These are phyloP conservation scores for Diaporthe citriasiana DNA, from an alignment of 2,329 filamentous ascomycete genomes.

Conservation along the genomic window DNA sequence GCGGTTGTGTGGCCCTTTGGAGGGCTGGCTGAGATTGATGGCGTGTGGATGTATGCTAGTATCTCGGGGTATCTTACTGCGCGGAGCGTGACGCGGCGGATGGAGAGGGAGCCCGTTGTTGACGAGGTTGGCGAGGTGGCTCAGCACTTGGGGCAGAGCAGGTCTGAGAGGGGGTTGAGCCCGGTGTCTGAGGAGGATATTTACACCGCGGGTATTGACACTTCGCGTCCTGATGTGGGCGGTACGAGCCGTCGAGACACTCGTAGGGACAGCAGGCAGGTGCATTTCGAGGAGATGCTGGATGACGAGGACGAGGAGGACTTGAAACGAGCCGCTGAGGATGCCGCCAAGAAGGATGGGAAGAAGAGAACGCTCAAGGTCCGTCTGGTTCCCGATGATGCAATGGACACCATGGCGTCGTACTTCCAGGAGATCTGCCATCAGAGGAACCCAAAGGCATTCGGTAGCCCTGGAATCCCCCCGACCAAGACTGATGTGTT, in stretches of 20 bases:
- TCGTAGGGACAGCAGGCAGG: slow-evolving; percentile 9
- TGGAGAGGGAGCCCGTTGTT: slow-evolving; percentile 10
- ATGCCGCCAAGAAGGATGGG: background rate
- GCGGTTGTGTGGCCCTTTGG: slow-evolving; percentile 32
- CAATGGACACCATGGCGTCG: slow-evolving; percentile 33
- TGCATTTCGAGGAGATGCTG: slow-evolving; percentile 25
- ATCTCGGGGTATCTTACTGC: slow-evolving; percentile 20
- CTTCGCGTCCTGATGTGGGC: background rate
- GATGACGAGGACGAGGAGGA: slow-evolving; percentile 18
- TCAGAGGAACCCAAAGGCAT: slow-evolving; percentile 28
- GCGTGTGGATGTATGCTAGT: slow-evolving; percentile 33
- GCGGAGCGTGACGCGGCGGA: slow-evolving; percentile 19
- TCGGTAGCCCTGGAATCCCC: slow-evolving; percentile 17
- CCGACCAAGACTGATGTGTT: slow-evolving; percentile 36
- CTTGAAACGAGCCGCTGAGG: background rate
- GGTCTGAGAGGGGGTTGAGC: background rate
- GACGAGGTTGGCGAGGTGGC: background rate
- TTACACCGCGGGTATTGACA: background rate
- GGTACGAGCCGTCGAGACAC: background rate
- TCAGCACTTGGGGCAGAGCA: background rate
- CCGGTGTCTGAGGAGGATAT: slow-evolving; percentile 28
- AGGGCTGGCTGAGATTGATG: slow-evolving; percentile 27
- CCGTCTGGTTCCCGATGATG: slow-evolving; percentile 23
- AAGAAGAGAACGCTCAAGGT: slow-evolving; percentile 21
- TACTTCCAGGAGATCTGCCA: slow-evolving; percentile 39